Percentiles rank a stretch among this genome's conserved stretches.
Conservation (phyloP, 495 filamentous ascomycete genomes). For the Antarctomyces pellizariae region DNA sequence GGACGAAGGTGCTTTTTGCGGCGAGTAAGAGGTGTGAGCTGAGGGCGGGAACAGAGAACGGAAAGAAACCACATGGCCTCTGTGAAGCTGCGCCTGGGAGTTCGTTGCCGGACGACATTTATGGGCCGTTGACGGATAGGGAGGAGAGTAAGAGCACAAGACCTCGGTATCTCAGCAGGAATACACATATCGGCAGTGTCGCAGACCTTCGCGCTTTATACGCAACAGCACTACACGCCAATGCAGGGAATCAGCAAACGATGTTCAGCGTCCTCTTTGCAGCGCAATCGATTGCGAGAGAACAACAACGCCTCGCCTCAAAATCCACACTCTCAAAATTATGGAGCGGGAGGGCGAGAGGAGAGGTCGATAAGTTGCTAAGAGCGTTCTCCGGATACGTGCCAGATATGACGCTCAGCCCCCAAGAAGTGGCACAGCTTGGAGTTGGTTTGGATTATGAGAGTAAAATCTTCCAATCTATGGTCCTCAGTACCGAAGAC, state of each 20-base stretch:
- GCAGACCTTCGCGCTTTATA: slow-evolving; percentile 28
- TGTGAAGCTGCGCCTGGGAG: too few species aligned
- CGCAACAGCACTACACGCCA: slow-evolving; percentile 7
- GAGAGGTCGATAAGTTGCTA: too few species aligned
- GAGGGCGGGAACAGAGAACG: too few species aligned
- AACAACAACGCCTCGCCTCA: slow-evolving; percentile 20
- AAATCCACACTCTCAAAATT: slow-evolving; percentile 14
- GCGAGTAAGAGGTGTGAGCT: slow-evolving; percentile 33
- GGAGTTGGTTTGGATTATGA: slow-evolving; percentile 33
- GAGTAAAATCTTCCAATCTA: slow-evolving; percentile 28
- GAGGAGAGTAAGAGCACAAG: slow-evolving; percentile 18
- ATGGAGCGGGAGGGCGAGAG: slow-evolving; percentile 18
- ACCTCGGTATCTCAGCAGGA: slow-evolving; percentile 27
- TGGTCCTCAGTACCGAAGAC: slow-evolving; percentile 2
- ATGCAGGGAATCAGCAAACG: slow-evolving; percentile 25
- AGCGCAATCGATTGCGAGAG: slow-evolving; percentile 31
- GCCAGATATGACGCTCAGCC: too few species aligned
- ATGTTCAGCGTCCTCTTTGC: slow-evolving; percentile 37
- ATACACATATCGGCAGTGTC: slow-evolving; percentile 27
- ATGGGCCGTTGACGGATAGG: too few species aligned
- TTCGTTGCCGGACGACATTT: slow-evolving; percentile 29
- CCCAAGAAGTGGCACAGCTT: too few species aligned
- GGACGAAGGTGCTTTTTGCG: slow-evolving; percentile 33
- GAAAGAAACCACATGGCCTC: too few species aligned
- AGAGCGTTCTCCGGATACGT: too few species aligned